Base-by-base conservation (phyloP, 768 basidiomycete genomes). In the Tubosaeta sp. region DNA sequence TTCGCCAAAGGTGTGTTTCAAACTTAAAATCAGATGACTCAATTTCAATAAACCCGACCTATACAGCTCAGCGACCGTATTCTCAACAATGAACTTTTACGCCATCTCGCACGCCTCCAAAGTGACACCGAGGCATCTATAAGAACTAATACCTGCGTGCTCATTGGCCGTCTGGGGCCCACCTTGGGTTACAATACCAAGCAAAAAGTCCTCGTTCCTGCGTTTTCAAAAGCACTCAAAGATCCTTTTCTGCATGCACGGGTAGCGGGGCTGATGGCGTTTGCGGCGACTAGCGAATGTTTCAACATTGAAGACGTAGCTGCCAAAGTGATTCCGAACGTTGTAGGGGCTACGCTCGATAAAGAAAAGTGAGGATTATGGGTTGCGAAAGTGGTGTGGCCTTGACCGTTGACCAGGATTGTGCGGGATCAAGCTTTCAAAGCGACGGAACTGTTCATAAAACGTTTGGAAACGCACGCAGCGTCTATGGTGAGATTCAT, bases 351-450 rank as follows among this genome's bases (percentile, higher is more conserved):
- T 1, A 70, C 93, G 63, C 76, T 97, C 16, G 95, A 98, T 65
- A 87, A 86, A 64, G 95, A 99, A 67, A 98, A 94, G 94, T 96
- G 61, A 49, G 81, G 59, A 7, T 8, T 9, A 3, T 16, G 1
- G 9, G 29, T 51, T 5, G 4, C 14, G 19, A 1, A 45, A 41
- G 13, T 49, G 3, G 9, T 18, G 4, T 36, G 49, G 24, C 16
- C 27, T 52, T 48, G 43, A 46, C 27, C 13, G 16, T 13, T 24
- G 3, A 44, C 18, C 58, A 98, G 95, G 59, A 68, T 91, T 7
- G 95, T 98, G 0, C 82, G 96, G 18, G 94, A 97, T 69, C 95
- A 97, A 61, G 95, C 91, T 2, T 97, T 95, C 77, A 95, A 90
- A 68, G 87, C 93, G 6, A 76, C 95, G 48, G 90, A 91, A 38